Evolutionary conservation across 2,329 filamentous ascomycete genomes (phyloP), one percentile per base, ranked within the genome.

Genomic region (Graphilbum fragrans): DNA sequence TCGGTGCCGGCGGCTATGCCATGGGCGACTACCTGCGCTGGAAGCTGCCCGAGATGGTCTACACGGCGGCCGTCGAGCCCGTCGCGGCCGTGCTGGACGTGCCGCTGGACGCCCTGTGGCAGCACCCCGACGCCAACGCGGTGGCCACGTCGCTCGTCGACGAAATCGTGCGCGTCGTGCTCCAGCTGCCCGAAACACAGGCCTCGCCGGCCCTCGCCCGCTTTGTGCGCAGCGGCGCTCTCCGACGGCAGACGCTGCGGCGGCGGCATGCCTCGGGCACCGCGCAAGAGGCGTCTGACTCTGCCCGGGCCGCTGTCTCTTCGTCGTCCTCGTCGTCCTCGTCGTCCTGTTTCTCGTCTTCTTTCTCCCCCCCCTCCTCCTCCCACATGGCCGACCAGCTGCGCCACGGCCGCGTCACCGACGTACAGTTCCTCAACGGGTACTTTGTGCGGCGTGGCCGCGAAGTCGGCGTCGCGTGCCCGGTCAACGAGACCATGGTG

Each of bases 351-450:
- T 29, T 29, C 25, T 29, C 25, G 25, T 14, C 25, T 8, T 14
- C 25, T 8, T 14, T 14, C 8, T 14, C 25, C 8, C 25, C 25
- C 8, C 25, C 25, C 8, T 29, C 36, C 36, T n/a, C 69, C 6
- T 84, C 77, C 52, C 71, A 67, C 18, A 86, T 94, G 77, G 63
- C 84, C 6, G 69, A 72, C 41, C 76, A 81, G 52, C 65, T 88
- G 12, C 62, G 74, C 11, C 57, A 61, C 1, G 81, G 83, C 2
- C 62, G 64, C 46, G 61, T 67, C 44, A 86, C 85, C 0, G 86
- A 94, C 52, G 74, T 95, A 33, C 76, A 88, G 36, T 94, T 81
- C 53, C 73, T 90, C 50, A 95, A 93, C 56, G 90, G 88, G 1
- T 98, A 90, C 62, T 82, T 98, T 45, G 69, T 93, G 25, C 70